Percentiles rank a stretch among this genome's conserved stretches.
Evolutionary conservation across 140 eudicot species (phyloP).

Genomic region (Anethum foeniculum): DNA sequence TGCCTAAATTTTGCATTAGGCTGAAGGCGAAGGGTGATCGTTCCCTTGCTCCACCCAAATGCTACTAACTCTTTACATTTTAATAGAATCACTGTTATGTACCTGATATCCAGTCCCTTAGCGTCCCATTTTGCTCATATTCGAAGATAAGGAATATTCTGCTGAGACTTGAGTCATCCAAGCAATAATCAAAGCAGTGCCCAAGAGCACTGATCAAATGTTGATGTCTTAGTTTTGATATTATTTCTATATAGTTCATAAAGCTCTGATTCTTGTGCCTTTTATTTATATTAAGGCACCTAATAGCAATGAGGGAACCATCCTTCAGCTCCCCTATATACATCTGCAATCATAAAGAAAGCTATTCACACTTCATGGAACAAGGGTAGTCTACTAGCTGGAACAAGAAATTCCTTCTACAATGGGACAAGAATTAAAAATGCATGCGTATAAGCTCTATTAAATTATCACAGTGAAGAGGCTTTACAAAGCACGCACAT

Average conservation of each 20-base stretch:
- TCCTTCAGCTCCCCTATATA: conserved; percentile 67
- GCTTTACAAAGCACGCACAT: too few relatives aligned
- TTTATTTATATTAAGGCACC: conserved; percentile 65
- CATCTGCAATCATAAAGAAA: conserved; percentile 38
- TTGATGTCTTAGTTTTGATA: conserved; percentile 83
- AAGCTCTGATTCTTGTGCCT: conserved; percentile 41
- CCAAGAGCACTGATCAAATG: conserved; percentile 81
- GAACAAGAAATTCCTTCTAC: not conserved
- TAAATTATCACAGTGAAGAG: not conserved
- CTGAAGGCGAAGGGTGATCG: not conserved
- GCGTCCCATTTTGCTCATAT: conserved; percentile 70
- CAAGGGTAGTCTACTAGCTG: not conserved
- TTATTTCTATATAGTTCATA: conserved; percentile 67
- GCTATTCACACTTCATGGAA: not conserved
- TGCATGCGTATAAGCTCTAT: not conserved
- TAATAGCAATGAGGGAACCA: conserved; percentile 55
- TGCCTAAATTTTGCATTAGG: not conserved
- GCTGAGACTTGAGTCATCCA: conserved; percentile 84
- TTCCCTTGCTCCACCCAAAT: not conserved
- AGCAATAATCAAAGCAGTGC: conserved; percentile 80
- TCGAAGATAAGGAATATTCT: conserved; percentile 71
- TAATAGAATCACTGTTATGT: not conserved
- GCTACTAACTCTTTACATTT: not conserved
- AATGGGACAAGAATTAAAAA: not conserved
- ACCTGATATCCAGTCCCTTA: conserved; percentile 79